Conservation (phyloP, 2,329 filamentous ascomycete genomes). For the Pezicula carpinea region DNA sequence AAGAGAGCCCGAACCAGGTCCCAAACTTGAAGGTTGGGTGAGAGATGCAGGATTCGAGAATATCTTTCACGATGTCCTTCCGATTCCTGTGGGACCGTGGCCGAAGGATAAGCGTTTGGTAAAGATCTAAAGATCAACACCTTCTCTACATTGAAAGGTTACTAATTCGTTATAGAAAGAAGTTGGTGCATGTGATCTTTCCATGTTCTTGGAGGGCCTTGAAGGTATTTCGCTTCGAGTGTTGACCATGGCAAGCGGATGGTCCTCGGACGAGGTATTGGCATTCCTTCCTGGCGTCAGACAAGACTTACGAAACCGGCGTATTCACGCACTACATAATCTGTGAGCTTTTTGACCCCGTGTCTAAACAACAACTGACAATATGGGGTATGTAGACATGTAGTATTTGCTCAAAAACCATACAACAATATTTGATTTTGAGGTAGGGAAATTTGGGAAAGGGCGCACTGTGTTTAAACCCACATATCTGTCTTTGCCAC, state of each 20-base stretch:
- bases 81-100: constrained; percentile 36
- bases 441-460: too few species aligned
- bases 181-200: constrained; percentile 7
- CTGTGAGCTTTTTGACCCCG: too few species aligned
- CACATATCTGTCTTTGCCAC: too few species aligned
- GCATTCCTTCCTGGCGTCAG: constrained; percentile 21
- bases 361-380: background rate
- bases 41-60: constrained; percentile 35
- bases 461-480: too few species aligned
- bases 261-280: constrained; percentile 21
- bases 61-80: constrained; percentile 18
- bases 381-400: constrained; percentile 1
- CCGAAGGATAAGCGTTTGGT: constrained; percentile 28
- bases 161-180: constrained; percentile 5
- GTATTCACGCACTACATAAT: constrained; percentile 23
- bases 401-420: constrained; percentile 6
- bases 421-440: background rate
- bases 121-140: background rate
- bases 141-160: background rate
- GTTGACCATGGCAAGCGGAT: constrained; percentile 25
- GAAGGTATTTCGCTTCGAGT: constrained; percentile 27
- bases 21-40: constrained; percentile 19
- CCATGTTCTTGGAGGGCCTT: constrained; percentile 11
- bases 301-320: constrained; percentile 21
- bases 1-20: constrained; percentile 8